Evolutionary conservation across 257 asterid species (phyloP).

Genomic region (Nicotiana undulata): DNA sequence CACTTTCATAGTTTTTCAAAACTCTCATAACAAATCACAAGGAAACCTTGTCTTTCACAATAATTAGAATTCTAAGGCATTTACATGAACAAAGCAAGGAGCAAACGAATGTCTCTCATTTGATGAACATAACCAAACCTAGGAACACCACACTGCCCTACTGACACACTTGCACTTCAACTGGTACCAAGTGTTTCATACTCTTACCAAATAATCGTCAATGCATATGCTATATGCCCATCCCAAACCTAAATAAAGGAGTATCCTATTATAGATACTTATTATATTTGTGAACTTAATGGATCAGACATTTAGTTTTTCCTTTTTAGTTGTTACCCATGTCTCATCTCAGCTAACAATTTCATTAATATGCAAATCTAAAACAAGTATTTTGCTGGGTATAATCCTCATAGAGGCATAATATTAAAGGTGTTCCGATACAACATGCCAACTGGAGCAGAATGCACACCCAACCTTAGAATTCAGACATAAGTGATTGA

Average conservation of each 20-base stretch:
- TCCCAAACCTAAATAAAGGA: too few relatives aligned
- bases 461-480: neutral
- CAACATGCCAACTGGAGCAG: neutral
- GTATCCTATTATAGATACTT: too few relatives aligned
- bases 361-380: neutral
- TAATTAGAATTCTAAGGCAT: neutral
- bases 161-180: neutral
- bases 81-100: neutral
- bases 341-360: neutral
- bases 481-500: neutral
- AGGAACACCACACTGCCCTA: neutral
- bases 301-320: too few relatives aligned
- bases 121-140: too few relatives aligned
- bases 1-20: neutral
- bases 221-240: too few relatives aligned
- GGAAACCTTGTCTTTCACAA: neutral
- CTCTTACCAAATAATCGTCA: too few relatives aligned
- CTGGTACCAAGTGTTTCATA: too few relatives aligned
- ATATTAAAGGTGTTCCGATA: neutral
- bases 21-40: neutral
- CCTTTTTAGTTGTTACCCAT: neutral
- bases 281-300: too few relatives aligned
- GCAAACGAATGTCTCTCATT: too few relatives aligned
- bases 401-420: neutral
- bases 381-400: neutral